Evolutionary conservation across 2,329 filamentous ascomycete genomes (phyloP), one percentile per base, ranked within the genome.

Genomic region (Fusarium miscanthi): DNA sequence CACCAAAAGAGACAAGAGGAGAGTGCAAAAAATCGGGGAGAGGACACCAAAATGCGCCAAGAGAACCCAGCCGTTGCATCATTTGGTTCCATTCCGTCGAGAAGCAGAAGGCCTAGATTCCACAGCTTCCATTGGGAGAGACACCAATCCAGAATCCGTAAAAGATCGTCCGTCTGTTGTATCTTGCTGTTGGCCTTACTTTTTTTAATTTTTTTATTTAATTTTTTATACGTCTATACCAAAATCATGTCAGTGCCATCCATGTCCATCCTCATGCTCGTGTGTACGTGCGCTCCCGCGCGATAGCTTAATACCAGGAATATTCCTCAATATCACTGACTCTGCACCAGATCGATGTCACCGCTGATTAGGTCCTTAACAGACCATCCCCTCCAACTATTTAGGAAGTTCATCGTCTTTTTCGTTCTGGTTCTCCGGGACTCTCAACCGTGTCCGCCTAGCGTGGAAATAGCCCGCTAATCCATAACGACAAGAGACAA

Each of bases 211-310:
- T n/a, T n/a, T n/a, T n/a, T n/a, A n/a, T n/a, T n/a, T n/a, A n/a
- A n/a, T n/a, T n/a, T n/a, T n/a, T n/a, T n/a, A n/a, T n/a, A n/a
- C 40, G 25, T 63, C n/a, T 40, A 14, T 33, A 30, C 25, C 35
- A 48, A 46, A 25, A 5, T n/a, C 33, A 11, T 53, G 68, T 76
- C 73, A 74, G 73, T 75, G 74, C 74, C 72, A 76, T 72, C 74
- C 69, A 69, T 73, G 74, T 49, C 37, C 45, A 35, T 72, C 64
- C 64, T 46, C 40, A 35, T 63, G 61, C 58, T 13, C 16, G 8
- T 37, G 31, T 13, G 48, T 25, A 25, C 31, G 19, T 52, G 49
- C 49, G 13, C 33, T 37, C 23, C 35, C 74, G 76, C 66, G 72
- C 74, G 74, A 75, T 69, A 72, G 48, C 54, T 66, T 54, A 59